Conservation (phyloP, 176 grass and related monocot genomes). For the Metroxylon sagu region DNA sequence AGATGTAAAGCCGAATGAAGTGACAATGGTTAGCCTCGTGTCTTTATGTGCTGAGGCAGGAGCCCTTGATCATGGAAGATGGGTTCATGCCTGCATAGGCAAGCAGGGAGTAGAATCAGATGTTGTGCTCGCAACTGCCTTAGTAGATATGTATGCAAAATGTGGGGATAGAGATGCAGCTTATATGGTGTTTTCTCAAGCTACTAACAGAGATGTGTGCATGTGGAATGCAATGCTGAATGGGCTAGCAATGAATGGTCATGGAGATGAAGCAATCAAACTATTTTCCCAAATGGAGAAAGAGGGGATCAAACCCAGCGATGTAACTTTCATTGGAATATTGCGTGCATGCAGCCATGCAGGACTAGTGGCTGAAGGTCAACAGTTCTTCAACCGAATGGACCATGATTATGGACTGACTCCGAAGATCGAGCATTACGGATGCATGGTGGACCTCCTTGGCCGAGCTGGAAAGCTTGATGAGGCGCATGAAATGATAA, state of each 20-base stretch:
- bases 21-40: constrained; percentile 15
- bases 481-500: constrained; percentile 41
- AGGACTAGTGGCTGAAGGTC: constrained; percentile 15
- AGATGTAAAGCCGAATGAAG: constrained; percentile 8
- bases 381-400: constrained; percentile 13
- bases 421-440: constrained; percentile 51
- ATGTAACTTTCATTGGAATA: constrained; percentile 19
- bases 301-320: constrained; percentile 2
- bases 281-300: constrained; percentile 11
- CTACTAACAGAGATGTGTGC: constrained; percentile 12
- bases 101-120: constrained; percentile 9
- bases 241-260: constrained; percentile 13
- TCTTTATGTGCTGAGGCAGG: constrained; percentile 1
- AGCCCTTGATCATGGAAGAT: constrained; percentile 11
- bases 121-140: constrained; percentile 12
- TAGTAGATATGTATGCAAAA: constrained; percentile 22
- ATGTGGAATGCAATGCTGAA: constrained; percentile 24
- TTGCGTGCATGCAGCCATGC: constrained; percentile 17
- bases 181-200: background rate
- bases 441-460: constrained; percentile 67
- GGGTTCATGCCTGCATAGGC: constrained; percentile 15
- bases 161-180: constrained; percentile 10
- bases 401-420: constrained; percentile 5
- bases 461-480: constrained; percentile 44
- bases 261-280: constrained; percentile 7